A percentile compares a stretch with the other conserved stretches of the same genome.
Evolutionary conservation across 345 rosid species (phyloP).

Genomic region (Ceriops zippeliana): DNA sequence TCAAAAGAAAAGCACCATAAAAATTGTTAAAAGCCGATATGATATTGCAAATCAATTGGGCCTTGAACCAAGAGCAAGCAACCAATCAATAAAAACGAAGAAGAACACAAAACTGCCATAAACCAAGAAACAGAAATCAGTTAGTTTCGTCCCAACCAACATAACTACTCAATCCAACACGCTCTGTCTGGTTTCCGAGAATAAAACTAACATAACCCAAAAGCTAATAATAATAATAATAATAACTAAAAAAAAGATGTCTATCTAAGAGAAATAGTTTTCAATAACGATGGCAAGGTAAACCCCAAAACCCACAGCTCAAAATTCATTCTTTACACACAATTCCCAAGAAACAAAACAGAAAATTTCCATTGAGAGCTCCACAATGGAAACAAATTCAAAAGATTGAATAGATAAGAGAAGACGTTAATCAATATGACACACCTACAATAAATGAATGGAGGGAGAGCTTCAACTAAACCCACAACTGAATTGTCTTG

Average conservation of each 20-base stretch:
- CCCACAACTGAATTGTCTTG: neutral
- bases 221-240: neutral
- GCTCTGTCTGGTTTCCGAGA: neutral
- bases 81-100: slow-evolving; percentile 11
- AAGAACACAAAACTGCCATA: slow-evolving; percentile 6
- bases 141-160: slow-evolving; percentile 31
- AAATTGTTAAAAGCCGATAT: slow-evolving; percentile 1
- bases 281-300: neutral
- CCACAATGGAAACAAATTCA: neutral
- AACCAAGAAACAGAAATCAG: slow-evolving; percentile 30
- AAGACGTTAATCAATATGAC: neutral
- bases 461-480: neutral
- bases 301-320: slow-evolving; percentile 17
- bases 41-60: slow-evolving; percentile 15
- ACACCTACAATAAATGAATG: neutral
- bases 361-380: neutral
- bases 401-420: neutral
- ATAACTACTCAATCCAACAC: slow-evolving; percentile 20
- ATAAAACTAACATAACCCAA: neutral
- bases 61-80: slow-evolving; percentile 5
- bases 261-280: too few species aligned
- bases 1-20: neutral
- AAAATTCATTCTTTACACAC: slow-evolving; percentile 17
- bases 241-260: neutral
- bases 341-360: slow-evolving; percentile 4